A percentile compares a stretch with the other conserved stretches of the same genome.
Conservation (phyloP, 305 asterid species). For the Fraxinus platypoda region DNA sequence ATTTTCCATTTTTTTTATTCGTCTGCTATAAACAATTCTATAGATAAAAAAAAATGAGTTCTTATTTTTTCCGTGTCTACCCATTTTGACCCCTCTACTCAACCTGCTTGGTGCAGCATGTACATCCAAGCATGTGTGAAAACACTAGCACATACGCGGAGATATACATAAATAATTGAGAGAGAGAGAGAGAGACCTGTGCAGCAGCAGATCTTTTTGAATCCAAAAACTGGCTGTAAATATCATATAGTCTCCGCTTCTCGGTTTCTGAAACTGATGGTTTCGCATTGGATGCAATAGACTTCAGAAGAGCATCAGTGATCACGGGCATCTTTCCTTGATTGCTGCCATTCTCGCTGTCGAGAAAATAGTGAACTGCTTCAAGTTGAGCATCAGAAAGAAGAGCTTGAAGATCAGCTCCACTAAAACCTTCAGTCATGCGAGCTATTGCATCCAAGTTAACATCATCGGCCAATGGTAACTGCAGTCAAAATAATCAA, state of each 20-base stretch:
- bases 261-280: conserved; percentile 85
- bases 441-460: conserved; percentile 58
- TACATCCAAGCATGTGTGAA: not conserved
- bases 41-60: not conserved
- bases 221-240: conserved; percentile 83
- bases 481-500: conserved; percentile 37
- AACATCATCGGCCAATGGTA: conserved; percentile 72
- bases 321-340: conserved; percentile 64
- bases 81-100: not conserved
- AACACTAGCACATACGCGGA: not conserved
- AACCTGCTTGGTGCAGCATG: not conserved
- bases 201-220: conserved; percentile 67
- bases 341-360: conserved; percentile 36
- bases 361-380: conserved; percentile 75
- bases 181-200: conserved; percentile 54
- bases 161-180: not conserved
- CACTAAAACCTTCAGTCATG: conserved; percentile 87
- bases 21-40: not conserved
- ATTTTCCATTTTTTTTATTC: not conserved
- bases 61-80: not conserved
- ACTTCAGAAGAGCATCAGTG: conserved; percentile 52
- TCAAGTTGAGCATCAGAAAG: conserved; percentile 90
- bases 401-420: conserved; percentile 97
- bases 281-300: conserved; percentile 67
- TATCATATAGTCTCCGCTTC: conserved; percentile 66